A percentile compares a stretch with the other conserved stretches of the same genome.
Conservation (phyloP, 495 filamentous ascomycete genomes). For the Niebla homalea region DNA sequence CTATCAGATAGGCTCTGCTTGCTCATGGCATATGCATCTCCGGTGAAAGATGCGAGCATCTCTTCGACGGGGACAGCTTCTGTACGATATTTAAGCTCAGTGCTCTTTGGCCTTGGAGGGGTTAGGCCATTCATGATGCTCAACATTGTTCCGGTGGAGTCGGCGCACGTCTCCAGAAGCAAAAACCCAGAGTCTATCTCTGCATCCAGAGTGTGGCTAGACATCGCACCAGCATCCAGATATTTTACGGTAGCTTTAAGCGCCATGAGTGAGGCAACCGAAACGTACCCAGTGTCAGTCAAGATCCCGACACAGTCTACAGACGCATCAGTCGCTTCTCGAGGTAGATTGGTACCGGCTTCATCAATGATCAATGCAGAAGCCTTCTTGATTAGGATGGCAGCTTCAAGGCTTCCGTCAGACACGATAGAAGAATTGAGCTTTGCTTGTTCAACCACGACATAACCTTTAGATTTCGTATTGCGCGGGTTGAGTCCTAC, state of each 20-base stretch:
- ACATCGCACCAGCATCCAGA: constrained; percentile 33
- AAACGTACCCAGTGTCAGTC: constrained; percentile 62
- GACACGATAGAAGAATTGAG: constrained; percentile 49
- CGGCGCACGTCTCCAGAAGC: constrained; percentile 87
- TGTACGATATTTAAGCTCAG: constrained; percentile 73
- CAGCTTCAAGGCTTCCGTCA: constrained; percentile 43
- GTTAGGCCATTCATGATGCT: constrained; percentile 65
- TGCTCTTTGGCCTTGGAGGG: constrained; percentile 69
- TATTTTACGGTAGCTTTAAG: constrained; percentile 52
- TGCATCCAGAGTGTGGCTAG: constrained; percentile 56
- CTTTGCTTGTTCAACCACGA: constrained; percentile 67
- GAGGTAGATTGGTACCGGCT: constrained; percentile 27
- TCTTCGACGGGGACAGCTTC: constrained; percentile 74
- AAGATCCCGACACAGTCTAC: constrained; percentile 46
- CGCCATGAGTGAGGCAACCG: constrained; percentile 70
- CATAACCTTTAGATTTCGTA: constrained; percentile 53
- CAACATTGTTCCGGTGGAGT: constrained; percentile 90
- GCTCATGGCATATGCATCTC: constrained; percentile 56
- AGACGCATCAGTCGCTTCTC: constrained; percentile 12
- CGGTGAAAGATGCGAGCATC: constrained; percentile 78
- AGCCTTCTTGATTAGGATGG: constrained; percentile 59
- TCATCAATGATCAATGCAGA: constrained; percentile 78
- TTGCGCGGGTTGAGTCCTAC: constrained; percentile 77
- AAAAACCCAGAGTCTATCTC: constrained; percentile 75
- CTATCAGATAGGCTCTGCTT: constrained; percentile 2